Base-by-base conservation (phyloP, 495 filamentous ascomycete genomes). In the Chaetomidium leptoderma region DNA sequence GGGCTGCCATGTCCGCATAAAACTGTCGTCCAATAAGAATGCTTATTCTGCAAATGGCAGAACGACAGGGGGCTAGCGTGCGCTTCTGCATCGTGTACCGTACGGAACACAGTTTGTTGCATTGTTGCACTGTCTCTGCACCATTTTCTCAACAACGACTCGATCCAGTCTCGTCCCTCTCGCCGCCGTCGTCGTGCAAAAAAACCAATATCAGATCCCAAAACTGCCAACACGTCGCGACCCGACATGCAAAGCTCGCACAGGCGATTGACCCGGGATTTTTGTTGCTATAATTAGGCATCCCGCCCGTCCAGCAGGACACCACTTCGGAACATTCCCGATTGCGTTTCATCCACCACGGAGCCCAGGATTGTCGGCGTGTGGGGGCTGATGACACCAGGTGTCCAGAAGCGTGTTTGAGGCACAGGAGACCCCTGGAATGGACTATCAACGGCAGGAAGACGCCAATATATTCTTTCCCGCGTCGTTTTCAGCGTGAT, bases 321-420 rank as follows among this genome's bases (percentile, higher is more conserved):
- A 13, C 42, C 56, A 14, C 40, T 47, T 59, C 57, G 57, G 57
- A 54, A 59, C 49, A 59, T 59, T 59, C 40, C 14, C 42, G 40
- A 40, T 33, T 52, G 36, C 35, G 49, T 40, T 52, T 19, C 40
- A 44, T 30, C 17, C 39, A 23, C 21, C 17, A 44, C 49, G 11
- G 23, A 52, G 13, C 17, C 30, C 36, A 29, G 47, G 35, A 23
- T 32, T 19, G 16, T 52, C 35, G 16, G 39, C 13, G 21, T 59
- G 57, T 59, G 57, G 57, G 57, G 57, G 48, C 32, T 17, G 30
- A 49, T 44, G 36, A 33, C 47, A 51, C 47, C 32, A 21, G 23
- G 10, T 17, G 8, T n/a, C 19, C 40, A 36, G 26, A 43, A 53
- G 56, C 56, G 32, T 16, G 43, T 30, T n/a, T 40, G 57, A 40